A percentile compares a stretch with the other conserved stretches of the same genome.
Evolutionary conservation across 805 yeast species (phyloP).

Genomic region (Pichia scutulata): DNA sequence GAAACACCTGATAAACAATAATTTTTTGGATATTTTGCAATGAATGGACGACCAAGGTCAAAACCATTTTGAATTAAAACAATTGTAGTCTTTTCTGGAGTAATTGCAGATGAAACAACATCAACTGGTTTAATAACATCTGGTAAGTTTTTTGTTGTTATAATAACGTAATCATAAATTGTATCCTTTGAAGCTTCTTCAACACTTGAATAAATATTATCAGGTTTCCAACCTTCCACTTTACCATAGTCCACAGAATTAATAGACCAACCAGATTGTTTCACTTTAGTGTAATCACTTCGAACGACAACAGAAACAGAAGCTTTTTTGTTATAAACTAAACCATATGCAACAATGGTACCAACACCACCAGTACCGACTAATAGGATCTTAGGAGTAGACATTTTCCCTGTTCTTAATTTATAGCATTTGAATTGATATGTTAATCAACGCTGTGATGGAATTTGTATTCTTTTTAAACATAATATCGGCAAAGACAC

Average conservation of each 20-base stretch:
- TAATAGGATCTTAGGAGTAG: conserved; percentile 22
- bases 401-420: background rate
- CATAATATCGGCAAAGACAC: too few species aligned
- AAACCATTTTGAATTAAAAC: conserved; percentile 62
- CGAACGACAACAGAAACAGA: conserved; percentile 58
- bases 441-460: too few species aligned
- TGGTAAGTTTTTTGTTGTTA: conserved; percentile 24
- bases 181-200: conserved; percentile 34
- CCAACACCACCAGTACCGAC: conserved; percentile 87
- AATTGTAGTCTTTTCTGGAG: conserved; percentile 37
- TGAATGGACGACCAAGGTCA: conserved; percentile 50
- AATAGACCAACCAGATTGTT: conserved; percentile 43
- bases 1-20: conserved; percentile 56
- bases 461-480: background rate
- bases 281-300: conserved; percentile 44
- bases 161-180: conserved; percentile 47
- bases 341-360: conserved; percentile 58
- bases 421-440: background rate
- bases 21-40: conserved; percentile 41
- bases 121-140: conserved; percentile 48
- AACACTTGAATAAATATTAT: conserved; percentile 25
- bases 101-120: conserved; percentile 42
- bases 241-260: conserved; percentile 57
- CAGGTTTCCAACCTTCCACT: conserved; percentile 49
- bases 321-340: conserved; percentile 38